Percentiles rank a stretch among this genome's conserved stretches.
phyloP scores from a whole-genome alignment of 345 rosid genomes.

The Rhizophora apiculata region DNA sequence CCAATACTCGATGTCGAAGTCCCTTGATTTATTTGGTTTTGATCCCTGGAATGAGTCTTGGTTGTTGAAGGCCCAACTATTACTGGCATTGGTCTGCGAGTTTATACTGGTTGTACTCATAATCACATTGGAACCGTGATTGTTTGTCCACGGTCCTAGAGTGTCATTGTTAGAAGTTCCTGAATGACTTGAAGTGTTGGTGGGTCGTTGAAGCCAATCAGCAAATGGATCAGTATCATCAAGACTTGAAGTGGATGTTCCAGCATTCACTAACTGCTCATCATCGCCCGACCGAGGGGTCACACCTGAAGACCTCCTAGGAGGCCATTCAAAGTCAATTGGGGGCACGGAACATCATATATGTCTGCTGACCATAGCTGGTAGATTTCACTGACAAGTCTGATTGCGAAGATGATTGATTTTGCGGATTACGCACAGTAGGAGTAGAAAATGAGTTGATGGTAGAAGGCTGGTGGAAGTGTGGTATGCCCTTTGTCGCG shows the following conservation, averaged over 20 bases:
- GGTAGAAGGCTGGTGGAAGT: not conserved
- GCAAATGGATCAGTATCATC: conserved; percentile 87
- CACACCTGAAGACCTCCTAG: conserved; percentile 43
- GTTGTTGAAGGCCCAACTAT: conserved; percentile 53
- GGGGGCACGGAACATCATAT: conserved; percentile 55
- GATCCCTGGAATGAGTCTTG: conserved; percentile 34
- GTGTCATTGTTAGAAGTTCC: conserved; percentile 46
- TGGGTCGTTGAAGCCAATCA: conserved; percentile 72
- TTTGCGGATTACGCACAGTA: too few species aligned
- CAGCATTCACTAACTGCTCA: conserved; percentile 38
- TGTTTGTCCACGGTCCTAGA: conserved; percentile 19
- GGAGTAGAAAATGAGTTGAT: too few species aligned
- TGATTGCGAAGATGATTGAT: conserved; percentile 28
- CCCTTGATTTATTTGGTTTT: conserved; percentile 38
- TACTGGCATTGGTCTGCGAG: conserved; percentile 29
- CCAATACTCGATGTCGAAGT: conserved; percentile 28
- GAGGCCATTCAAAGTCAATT: conserved; percentile 92
- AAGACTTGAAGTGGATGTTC: conserved; percentile 42
- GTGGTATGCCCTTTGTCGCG: conserved; percentile 31
- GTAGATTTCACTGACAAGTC: conserved; percentile 36
- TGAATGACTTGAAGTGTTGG: conserved; percentile 31
- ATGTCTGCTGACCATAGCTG: conserved; percentile 38
- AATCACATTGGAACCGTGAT: conserved; percentile 25
- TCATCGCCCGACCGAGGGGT: conserved; percentile 28
- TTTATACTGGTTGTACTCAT: conserved; percentile 25